Conservation (phyloP, 306 rosid species). For the Bauhinia variegata region DNA sequence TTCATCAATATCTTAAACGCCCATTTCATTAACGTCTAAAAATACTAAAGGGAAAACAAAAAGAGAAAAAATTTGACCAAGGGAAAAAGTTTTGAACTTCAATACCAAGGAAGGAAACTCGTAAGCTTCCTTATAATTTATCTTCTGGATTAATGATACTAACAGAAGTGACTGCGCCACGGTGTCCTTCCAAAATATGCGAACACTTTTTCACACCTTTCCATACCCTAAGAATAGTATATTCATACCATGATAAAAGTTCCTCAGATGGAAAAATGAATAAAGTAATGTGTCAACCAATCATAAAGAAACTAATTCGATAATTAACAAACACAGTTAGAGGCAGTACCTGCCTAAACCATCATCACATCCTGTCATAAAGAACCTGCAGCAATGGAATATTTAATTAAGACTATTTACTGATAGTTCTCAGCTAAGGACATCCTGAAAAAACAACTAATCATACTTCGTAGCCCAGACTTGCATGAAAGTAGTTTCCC, state of each 20-base stretch:
- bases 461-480: slow-evolving; percentile 5
- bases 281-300: slow-evolving; percentile 18
- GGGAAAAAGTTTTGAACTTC: too few relatives aligned
- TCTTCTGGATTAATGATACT: slow-evolving; percentile 65
- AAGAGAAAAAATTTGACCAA: slow-evolving; percentile 18
- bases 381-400: slow-evolving; percentile 63
- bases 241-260: slow-evolving; percentile 13
- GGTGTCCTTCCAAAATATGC: slow-evolving; percentile 83
- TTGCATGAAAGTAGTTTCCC: slow-evolving; percentile 8
- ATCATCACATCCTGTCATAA: slow-evolving; percentile 96
- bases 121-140: slow-evolving; percentile 27
- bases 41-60: slow-evolving; percentile 6
- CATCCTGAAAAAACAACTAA: slow-evolving; percentile 12
- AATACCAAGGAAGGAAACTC: slow-evolving; percentile 20
- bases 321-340: slow-evolving; percentile 8
- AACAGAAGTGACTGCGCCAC: slow-evolving; percentile 71
- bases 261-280: slow-evolving; percentile 23
- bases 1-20: background rate
- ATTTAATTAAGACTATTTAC: slow-evolving; percentile 10
- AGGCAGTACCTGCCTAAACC: slow-evolving; percentile 75
- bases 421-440: slow-evolving; percentile 1
- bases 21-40: background rate
- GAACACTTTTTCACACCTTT: slow-evolving; percentile 72
- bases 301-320: slow-evolving; percentile 14
- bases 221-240: slow-evolving; percentile 67